These are phyloP conservation scores for Neophaeococcomyces aloes DNA, from an alignment of 2,329 filamentous ascomycete genomes.

Conservation along the genomic window DNA sequence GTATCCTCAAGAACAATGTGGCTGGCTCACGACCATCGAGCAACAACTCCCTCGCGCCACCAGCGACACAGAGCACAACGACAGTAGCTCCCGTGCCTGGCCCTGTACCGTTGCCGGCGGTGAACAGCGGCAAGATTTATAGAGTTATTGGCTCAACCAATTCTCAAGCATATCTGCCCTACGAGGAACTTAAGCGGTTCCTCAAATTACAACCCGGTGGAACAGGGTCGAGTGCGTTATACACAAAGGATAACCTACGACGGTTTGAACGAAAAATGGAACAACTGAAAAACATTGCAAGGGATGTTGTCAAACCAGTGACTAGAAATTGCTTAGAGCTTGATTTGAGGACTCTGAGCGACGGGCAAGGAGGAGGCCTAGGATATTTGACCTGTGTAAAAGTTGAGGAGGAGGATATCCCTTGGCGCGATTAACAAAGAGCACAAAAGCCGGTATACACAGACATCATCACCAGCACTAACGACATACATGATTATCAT, in stretches of 20 bases:
- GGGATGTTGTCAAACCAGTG: slow-evolving; percentile 71
- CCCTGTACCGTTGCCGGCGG: slow-evolving; percentile 16
- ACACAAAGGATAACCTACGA: slow-evolving; percentile 74
- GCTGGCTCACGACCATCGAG: slow-evolving; percentile 14
- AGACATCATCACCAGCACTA: no score
- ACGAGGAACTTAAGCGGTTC: slow-evolving; percentile 85
- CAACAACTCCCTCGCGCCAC: slow-evolving; percentile 6
- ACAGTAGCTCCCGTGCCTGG: slow-evolving; percentile 8
- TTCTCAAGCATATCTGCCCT: slow-evolving; percentile 57
- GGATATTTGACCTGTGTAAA: slow-evolving; percentile 57
- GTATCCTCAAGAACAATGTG: slow-evolving; percentile 32
- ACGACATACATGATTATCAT: no score
- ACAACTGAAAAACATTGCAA: slow-evolving; percentile 74
- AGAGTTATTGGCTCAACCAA: slow-evolving; percentile 58
- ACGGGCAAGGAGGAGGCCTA: slow-evolving; percentile 38
- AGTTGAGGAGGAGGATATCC: slow-evolving; percentile 52
- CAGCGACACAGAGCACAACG: slow-evolving; percentile 10
- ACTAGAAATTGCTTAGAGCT: slow-evolving; percentile 79
- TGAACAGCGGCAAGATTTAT: slow-evolving; percentile 61
- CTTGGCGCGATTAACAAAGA: no score
- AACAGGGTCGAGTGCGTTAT: slow-evolving; percentile 40
- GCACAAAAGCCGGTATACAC: no score
- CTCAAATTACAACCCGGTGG: slow-evolving; percentile 60
- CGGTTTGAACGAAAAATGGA: slow-evolving; percentile 80
- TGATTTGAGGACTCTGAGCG: slow-evolving; percentile 46